Evolutionary conservation across 2,329 filamentous ascomycete genomes (phyloP).

Genomic region (Rasamsonia emersonii): DNA sequence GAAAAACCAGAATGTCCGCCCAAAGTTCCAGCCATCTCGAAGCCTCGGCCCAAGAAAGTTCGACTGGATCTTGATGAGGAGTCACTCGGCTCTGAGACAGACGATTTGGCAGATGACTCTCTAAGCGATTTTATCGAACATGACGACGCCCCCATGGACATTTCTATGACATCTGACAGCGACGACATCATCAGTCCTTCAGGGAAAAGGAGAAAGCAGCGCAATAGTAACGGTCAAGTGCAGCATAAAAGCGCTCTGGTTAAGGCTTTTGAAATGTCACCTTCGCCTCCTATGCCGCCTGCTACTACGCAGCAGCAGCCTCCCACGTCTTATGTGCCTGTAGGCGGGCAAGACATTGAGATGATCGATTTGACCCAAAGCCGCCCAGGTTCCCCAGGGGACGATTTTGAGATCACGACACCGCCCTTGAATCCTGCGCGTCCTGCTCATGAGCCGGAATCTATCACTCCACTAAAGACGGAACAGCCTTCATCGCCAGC

Average conservation of each 20-base stretch:
- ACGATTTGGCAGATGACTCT: constrained; percentile 9
- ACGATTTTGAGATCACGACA: constrained; percentile 23
- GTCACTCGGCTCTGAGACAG: constrained; percentile 24
- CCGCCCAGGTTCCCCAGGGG: constrained; percentile 8
- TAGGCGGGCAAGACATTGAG: constrained; percentile 9
- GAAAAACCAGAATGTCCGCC: constrained; percentile 23
- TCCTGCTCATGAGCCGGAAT: background rate
- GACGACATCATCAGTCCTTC: constrained; percentile 18
- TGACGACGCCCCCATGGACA: constrained; percentile 12
- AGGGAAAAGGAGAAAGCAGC: constrained; percentile 10
- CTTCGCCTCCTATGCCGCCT: no score
- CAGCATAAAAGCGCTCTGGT: no score
- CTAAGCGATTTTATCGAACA: constrained; percentile 23
- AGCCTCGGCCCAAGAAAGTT: constrained; percentile 4
- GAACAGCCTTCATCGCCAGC: background rate
- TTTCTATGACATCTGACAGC: no score
- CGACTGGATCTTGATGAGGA: constrained; percentile 20
- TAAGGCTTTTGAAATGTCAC: no score
- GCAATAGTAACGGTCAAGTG: constrained; percentile 2
- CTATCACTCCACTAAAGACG: constrained; percentile 4
- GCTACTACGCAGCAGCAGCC: constrained; percentile 5
- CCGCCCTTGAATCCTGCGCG: constrained; percentile 23
- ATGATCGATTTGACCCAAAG: constrained; percentile 28
- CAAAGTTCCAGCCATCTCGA: constrained; percentile 14
- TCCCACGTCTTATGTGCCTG: background rate